phyloP scores from a whole-genome alignment of 441 rosid species.

The Erodium trifolium region DNA sequence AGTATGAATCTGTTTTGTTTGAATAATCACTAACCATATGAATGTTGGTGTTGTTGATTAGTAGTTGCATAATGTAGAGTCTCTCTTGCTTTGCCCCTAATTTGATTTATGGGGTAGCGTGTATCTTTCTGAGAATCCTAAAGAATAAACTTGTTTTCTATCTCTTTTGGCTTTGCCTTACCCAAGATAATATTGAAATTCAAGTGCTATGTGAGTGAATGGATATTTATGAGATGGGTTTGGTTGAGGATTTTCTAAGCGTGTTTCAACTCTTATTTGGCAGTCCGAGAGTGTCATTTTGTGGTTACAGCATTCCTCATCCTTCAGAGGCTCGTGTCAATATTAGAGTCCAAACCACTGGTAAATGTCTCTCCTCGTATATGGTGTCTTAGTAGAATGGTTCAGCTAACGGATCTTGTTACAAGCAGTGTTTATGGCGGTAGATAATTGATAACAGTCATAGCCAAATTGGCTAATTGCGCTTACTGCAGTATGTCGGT shows the following conservation, averaged over 20 bases:
- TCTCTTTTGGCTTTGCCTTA: not conserved
- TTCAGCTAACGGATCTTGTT: no score
- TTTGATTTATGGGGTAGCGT: not conserved
- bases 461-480: not conserved
- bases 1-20: no score
- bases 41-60: no score
- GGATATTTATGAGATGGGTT: not conserved
- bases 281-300: slow-evolving; percentile 28
- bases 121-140: not conserved
- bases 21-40: no score
- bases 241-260: slow-evolving; percentile 2
- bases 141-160: not conserved
- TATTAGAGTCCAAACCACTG: slow-evolving; percentile 84
- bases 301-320: no score
- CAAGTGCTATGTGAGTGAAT: not conserved
- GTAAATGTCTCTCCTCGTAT: slow-evolving; percentile 25
- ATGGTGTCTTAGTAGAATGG: not conserved
- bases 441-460: no score
- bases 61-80: not conserved
- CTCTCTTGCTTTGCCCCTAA: not conserved
- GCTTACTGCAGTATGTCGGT: not conserved
- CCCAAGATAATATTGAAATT: not conserved
- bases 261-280: slow-evolving; percentile 19
- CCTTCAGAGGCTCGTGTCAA: slow-evolving; percentile 42
- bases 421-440: no score